Conservation (phyloP, 202 grass and related monocot genomes). For the Cymbopogon flexuosus region DNA sequence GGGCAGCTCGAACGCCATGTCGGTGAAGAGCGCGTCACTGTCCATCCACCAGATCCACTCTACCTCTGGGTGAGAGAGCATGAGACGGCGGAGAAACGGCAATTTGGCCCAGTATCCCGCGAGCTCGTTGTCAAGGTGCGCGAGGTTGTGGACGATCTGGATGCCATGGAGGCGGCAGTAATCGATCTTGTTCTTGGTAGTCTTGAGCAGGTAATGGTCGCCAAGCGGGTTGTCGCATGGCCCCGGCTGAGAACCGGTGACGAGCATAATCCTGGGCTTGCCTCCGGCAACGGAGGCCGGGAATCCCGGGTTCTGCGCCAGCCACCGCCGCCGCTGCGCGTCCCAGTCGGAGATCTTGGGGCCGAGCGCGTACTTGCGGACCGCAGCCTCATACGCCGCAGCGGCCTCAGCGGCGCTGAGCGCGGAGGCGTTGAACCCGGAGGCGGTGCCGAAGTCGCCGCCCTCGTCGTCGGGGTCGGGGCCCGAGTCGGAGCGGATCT, state of each 20-base stretch:
- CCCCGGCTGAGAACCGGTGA: conserved; percentile 88
- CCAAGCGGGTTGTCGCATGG: conserved; percentile 89
- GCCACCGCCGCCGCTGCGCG: conserved; percentile 73
- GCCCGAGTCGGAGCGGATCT: conserved; percentile 83
- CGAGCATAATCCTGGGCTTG: conserved; percentile 67
- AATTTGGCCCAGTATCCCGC: conserved; percentile 92
- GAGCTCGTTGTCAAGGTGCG: conserved; percentile 75
- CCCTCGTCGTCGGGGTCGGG: conserved; percentile 32
- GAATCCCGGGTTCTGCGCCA: conserved; percentile 59
- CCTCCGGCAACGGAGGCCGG: conserved; percentile 40
- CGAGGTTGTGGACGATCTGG: conserved; percentile 91
- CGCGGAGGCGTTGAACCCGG: conserved; percentile 14
- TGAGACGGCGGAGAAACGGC: conserved; percentile 76
- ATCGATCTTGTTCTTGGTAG: conserved; percentile 94
- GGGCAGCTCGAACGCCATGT: conserved; percentile 95
- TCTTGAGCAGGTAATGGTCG: conserved; percentile 95
- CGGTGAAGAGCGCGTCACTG: conserved; percentile 92
- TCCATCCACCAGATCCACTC: conserved; percentile 99
- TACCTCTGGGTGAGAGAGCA: conserved; percentile 88
- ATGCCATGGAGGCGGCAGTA: conserved; percentile 91
- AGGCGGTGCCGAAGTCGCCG: not conserved
- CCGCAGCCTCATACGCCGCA: conserved; percentile 21
- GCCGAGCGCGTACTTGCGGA: conserved; percentile 56
- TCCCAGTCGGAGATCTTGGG: conserved; percentile 95
- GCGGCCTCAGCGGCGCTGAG: conserved; percentile 38